Evolutionary conservation across 2,329 filamentous ascomycete species (phyloP), one percentile per base, ranked within the genome.

Genomic region (Juglanconis juglandina): DNA sequence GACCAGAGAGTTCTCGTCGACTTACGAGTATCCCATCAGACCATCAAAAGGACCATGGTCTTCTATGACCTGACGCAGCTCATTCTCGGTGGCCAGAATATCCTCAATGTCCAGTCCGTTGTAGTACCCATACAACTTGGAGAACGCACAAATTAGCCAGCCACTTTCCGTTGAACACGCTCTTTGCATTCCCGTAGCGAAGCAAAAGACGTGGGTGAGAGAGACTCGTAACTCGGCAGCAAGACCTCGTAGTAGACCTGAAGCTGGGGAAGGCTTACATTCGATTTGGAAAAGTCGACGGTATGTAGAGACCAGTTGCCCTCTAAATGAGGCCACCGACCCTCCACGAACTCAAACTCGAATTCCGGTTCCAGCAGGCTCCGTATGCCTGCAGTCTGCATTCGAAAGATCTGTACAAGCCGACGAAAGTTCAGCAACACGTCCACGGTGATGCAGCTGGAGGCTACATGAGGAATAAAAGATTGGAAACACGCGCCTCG

Each of bases 241-340:
- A 8, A 14, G 35, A 8, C 46, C 55, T 35, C 41, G 47, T n/a
- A 30, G 46, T 2, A 44, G 50, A 10, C 35, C 17, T 6, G 30
- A 24, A 13, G 35, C 6, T n/a, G 2, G 6, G 11, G 24, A 49
- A 49, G 32, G 49, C 57, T 59, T 14, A 59, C 57, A 59, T 59
- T 59, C 42, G 60, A 62, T 33, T 62, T 62, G 24, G 60, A 62
- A 42, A 62, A 62, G 52, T 62, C 60, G 9, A 55, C 51, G 33
- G 60, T 62, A 47, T 62, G 60, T 14, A 62, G 44, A 47, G 60
- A 62, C 60, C 56, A 62, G 41, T 62, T 62, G 9, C 56, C 60
- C 41, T 62, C 60, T 24, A 62, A 34, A 9, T 62, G 60, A 17
- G 60, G 60, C 60, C 60, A 62, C 10, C 60, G 51, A 13, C 60